Evolutionary conservation across 139 green algal genomes (phyloP), one percentile per base, ranked within the genome.

Genomic region (Pseudopediastrum boryanum): DNA sequence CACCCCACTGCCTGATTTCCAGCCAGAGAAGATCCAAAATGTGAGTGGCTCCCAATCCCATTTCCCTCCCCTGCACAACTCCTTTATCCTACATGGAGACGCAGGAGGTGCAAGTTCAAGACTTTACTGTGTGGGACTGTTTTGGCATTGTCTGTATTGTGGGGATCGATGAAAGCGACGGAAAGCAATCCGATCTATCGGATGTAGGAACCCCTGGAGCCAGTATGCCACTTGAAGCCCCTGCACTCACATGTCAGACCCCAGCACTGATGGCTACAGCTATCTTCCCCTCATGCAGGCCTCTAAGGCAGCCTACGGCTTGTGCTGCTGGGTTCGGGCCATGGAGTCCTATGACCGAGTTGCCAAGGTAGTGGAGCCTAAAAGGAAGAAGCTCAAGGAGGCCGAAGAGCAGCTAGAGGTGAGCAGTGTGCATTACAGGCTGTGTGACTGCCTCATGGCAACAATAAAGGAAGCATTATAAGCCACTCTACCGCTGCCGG

Each of bases 341-440:
- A 96, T 96, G 90, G 89, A 96, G 52, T 79, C 86, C 1, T 96
- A 96, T 68, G 76, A 95, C 77, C 75, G 86, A 43, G 89, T 95
- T 65, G 88, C 86, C 35, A 88, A 89, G 54, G 85, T 93, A 51
- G 90, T 95, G 36, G 89, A 81, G 69, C 91, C 91, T 27, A 96
- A 96, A 87, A 87, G 86, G 62, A 51, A 81, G 31, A 89, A 88
- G 77, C 84, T 94, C 39, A 69, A 74, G 23, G 75, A 93, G 80
- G 83, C 86, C 12, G 81, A 94, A 79, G 80, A 46, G 29, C 75
- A 94, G 85, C 84, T 91, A 27, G 74, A 86, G 62, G 69, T 64
- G 19, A 10, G 46, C 46, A n/a, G 46, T 16, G 46, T 56, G 46
- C 13, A 12, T 56, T 56, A 16, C 46, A n/a, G 12, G 46, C 46